phyloP scores from a whole-genome alignment of 108 stramenopile genomes.

The Skeletonema tropicum region DNA sequence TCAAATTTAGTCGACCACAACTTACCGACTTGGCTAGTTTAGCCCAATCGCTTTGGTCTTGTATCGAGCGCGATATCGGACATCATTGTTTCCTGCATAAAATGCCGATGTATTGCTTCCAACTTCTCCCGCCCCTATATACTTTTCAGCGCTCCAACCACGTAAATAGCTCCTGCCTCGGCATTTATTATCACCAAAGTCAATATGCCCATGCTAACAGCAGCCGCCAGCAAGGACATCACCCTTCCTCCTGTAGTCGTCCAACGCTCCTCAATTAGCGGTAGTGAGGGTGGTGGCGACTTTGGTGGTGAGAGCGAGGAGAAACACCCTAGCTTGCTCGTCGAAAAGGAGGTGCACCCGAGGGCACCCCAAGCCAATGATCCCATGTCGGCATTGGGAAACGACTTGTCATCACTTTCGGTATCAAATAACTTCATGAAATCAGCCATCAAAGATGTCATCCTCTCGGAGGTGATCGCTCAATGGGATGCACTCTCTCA shows the following conservation, averaged over 20 bases:
- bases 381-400: neutral
- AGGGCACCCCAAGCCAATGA: neutral
- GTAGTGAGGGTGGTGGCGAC: neutral
- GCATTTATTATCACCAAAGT: neutral
- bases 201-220: neutral
- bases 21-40: no score
- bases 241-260: neutral
- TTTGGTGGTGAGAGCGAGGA: neutral
- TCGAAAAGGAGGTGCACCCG: neutral
- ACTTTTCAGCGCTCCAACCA: no score
- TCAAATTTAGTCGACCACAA: no score
- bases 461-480: neutral
- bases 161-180: no score
- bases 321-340: neutral
- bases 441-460: neutral
- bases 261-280: neutral
- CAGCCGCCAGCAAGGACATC: neutral
- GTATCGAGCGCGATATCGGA: no score
- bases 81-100: no score
- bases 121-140: no score
- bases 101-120: no score
- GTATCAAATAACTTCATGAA: neutral
- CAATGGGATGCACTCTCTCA: conserved; percentile 4
- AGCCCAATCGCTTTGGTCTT: no score
- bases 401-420: neutral